Conservation (phyloP, 192 early-diverging fungal species). For the Dimargaris xerosporica region DNA sequence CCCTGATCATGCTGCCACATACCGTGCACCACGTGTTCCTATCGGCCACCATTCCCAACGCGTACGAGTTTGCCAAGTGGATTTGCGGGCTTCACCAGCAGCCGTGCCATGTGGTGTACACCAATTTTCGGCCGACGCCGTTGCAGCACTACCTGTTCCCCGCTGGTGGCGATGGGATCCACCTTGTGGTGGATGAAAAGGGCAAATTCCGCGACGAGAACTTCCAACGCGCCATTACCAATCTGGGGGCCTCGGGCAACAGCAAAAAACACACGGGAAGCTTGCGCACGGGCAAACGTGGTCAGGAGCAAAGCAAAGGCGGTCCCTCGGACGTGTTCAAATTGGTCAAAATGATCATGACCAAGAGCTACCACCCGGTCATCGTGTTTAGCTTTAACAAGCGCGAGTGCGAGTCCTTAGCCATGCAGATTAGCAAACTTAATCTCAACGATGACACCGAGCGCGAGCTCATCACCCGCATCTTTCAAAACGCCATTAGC, state of each 20-base stretch:
- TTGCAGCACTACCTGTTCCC: conserved; percentile 96
- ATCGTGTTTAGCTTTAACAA: conserved; percentile 96
- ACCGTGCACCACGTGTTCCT: conserved; percentile 87
- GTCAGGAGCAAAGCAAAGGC: conserved; percentile 21
- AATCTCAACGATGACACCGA: conserved; percentile 83
- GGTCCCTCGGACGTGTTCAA: conserved; percentile 75
- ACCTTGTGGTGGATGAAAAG: conserved; percentile 94
- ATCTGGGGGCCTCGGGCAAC: conserved; percentile 46
- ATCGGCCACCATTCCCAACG: conserved; percentile 97
- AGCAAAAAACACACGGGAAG: conserved; percentile 34
- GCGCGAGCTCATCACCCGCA: conserved; percentile 62
- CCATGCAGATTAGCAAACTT: conserved; percentile 77
- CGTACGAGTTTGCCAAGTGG: conserved; percentile 98
- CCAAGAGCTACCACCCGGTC: conserved; percentile 92
- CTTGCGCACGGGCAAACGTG: conserved; percentile 35
- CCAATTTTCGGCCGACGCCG: conserved; percentile 91
- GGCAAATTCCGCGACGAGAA: conserved; percentile 86
- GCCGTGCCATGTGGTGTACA: conserved; percentile 97
- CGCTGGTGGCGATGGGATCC: conserved; percentile 79
- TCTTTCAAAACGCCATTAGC: conserved; percentile 79
- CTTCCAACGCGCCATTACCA: conserved; percentile 77
- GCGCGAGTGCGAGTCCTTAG: conserved; percentile 82
- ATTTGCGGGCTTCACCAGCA: conserved; percentile 88
- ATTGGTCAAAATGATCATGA: conserved; percentile 90
- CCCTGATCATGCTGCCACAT: conserved; percentile 85